A percentile compares a stretch with the other conserved stretches of the same genome.
Conservation (phyloP, 176 grass and related monocot species). For the Secale cereale region DNA sequence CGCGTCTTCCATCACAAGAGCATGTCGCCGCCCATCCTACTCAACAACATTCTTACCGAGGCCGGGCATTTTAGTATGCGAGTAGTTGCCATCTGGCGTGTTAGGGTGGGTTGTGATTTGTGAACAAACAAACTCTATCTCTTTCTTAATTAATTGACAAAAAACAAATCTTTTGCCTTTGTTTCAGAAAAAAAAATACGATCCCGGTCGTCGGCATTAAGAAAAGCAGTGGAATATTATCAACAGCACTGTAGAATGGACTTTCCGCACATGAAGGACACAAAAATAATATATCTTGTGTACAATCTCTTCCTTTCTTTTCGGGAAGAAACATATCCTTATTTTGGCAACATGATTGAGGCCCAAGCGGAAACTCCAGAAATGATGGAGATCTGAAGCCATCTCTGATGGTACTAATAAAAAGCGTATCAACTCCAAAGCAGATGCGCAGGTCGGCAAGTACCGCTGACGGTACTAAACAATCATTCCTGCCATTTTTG, state of each 20-base stretch:
- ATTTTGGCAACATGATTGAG: constrained; percentile 20
- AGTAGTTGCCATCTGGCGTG: no score
- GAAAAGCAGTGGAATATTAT: background rate
- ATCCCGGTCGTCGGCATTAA: background rate
- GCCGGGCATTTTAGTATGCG: no score
- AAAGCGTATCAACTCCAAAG: background rate
- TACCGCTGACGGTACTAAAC: background rate
- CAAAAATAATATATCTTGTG: background rate
- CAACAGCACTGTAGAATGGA: background rate
- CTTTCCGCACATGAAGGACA: background rate
- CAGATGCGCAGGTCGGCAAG: background rate
- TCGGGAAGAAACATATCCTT: background rate
- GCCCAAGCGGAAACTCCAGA: constrained; percentile 31
- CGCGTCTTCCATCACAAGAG: no score
- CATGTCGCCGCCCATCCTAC: no score
- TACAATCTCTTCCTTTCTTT: background rate
- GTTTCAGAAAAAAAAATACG: no score
- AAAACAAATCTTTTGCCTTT: no score
- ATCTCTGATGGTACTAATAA: background rate
- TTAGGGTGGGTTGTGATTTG: no score
- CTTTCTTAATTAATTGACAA: no score
- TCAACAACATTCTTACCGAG: no score
- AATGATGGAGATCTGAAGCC: constrained; percentile 36
- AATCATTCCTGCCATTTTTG: background rate
- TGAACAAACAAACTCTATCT: no score